Evolutionary conservation across 805 yeast genomes (phyloP).

Genomic region (Candida tammaniensis): DNA sequence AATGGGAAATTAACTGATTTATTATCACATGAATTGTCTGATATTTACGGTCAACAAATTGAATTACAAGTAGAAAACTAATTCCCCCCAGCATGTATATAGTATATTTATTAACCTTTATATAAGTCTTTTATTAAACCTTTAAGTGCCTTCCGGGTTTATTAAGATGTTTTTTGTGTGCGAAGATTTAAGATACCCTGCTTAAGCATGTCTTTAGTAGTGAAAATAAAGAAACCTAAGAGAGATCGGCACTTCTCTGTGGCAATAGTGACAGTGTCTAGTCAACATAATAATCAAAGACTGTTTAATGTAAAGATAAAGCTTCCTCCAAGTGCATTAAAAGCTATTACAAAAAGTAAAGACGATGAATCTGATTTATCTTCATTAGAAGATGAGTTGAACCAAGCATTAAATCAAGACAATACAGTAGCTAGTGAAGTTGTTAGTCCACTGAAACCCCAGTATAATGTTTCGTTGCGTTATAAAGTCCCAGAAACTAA

Average conservation of each 20-base stretch:
- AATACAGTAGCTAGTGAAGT: neutral
- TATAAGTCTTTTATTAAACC: neutral
- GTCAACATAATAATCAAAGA: too few species aligned
- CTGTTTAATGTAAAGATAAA: slow-evolving; percentile 8
- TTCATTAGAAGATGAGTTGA: slow-evolving; percentile 18
- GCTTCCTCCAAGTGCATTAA: slow-evolving; percentile 1
- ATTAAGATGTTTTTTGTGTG: neutral
- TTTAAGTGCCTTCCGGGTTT: neutral
- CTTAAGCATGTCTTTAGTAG: slow-evolving; percentile 5
- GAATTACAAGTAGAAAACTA: slow-evolving; percentile 16
- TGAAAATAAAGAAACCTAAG: slow-evolving; percentile 3
- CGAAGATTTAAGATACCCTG: neutral
- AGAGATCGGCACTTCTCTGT: too few species aligned
- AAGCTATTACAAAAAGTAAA: neutral
- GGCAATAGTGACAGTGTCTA: too few species aligned
- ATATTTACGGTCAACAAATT: slow-evolving; percentile 23
- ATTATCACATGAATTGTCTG: slow-evolving; percentile 29
- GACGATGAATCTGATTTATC: slow-evolving; percentile 12
- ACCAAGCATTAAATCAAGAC: slow-evolving; percentile 10
- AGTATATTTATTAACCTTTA: neutral
- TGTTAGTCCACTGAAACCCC: neutral
- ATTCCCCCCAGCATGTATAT: neutral
- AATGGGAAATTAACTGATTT: slow-evolving; percentile 32
- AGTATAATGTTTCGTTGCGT: neutral
- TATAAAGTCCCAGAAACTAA: neutral